Conservation (phyloP, 2,329 filamentous ascomycete species). For the Botrytis elliptica region DNA sequence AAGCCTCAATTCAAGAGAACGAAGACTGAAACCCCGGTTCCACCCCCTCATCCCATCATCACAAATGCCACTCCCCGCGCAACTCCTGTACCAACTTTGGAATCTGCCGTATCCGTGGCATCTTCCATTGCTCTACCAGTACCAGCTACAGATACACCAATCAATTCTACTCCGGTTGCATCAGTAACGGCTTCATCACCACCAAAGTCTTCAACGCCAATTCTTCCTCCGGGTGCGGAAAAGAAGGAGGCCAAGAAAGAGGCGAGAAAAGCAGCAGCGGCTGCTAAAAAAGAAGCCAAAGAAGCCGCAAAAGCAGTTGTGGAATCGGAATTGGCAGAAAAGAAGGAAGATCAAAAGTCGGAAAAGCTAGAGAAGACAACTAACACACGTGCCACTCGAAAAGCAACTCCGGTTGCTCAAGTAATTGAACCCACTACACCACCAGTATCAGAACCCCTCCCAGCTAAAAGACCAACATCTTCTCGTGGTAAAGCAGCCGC, state of each 20-base stretch:
- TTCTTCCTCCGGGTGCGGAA: constrained; percentile 36
- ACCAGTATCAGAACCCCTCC: constrained; percentile 26
- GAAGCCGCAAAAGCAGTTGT: constrained; percentile 9
- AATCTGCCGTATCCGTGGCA: constrained; percentile 29
- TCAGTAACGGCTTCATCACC: constrained; percentile 27
- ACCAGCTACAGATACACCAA: constrained; percentile 23
- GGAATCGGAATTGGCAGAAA: constrained; percentile 11
- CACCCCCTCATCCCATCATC: constrained; percentile 43
- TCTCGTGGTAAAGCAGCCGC: constrained; percentile 38
- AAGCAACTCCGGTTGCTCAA: constrained; percentile 20
- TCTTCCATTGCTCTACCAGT: constrained; percentile 25
- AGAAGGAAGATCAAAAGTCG: constrained; percentile 10
- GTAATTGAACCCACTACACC: constrained; percentile 26
- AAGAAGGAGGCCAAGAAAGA: constrained; percentile 34
- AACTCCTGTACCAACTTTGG: constrained; percentile 24
- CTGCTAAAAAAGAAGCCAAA: constrained; percentile 8
- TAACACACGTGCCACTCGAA: constrained; percentile 19
- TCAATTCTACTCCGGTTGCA: constrained; percentile 23
- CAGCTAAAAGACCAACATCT: constrained; percentile 36
- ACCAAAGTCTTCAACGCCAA: constrained; percentile 40
- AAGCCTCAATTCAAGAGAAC: constrained; percentile 50
- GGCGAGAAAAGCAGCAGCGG: constrained; percentile 10
- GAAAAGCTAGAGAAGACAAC: constrained; percentile 15
- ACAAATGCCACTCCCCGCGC: constrained; percentile 39
- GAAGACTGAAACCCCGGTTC: constrained; percentile 58